Evolutionary conservation across 2,329 filamentous ascomycete species (phyloP), one percentile per base, ranked within the genome.

Genomic region (Paecilomyces dactylethromorphus): DNA sequence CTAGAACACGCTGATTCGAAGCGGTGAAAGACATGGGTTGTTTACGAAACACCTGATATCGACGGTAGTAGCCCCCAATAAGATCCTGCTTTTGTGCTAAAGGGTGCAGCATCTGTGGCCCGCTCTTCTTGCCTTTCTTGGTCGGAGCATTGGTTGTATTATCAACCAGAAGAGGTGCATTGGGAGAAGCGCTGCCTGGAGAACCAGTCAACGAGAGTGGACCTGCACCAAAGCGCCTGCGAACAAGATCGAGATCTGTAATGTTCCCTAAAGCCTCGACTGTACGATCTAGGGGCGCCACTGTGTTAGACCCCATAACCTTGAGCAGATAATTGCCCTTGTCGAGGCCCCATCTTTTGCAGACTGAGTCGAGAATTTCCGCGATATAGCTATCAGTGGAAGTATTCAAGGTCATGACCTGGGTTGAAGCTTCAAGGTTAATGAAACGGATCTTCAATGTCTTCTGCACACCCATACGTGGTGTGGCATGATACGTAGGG

Each of bases 311-410:
- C 10, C 83, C 83, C 62, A 81, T 80, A 8, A 88, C 84, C 71
- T 86, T 86, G 59, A 88, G 78, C 22, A 87, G 76, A 64, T 84
- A 85, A 21, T 85, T 79, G 1, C 80, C 84, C 69, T 86, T 87
- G 68, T 88, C 85, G n/a, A 87, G 75, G 2, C 82, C 81, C 67
- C 87, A 81, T 62, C 83, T 79, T 59, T 84, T 82, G 71, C 85
- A 87, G 1, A 84, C 82, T 49, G 81, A 79, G 63, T 87, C 84
- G 61, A 88, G 81, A 54, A 88, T 80, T 68, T 88, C 85, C n/a
- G 84, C 85, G 59, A 88, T 84, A 66, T 88, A 88, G 53, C 84
- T 87, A 65, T 87, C 85, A 1, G 84, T 84, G 3, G 84, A 85
- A 31, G 84, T 84, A 56, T 82, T 81, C 56, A 86, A 74, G 2